These are phyloP conservation scores for Dactylellina sp. DNA, from an alignment of 2,329 filamentous ascomycete species.

Conservation along the genomic window DNA sequence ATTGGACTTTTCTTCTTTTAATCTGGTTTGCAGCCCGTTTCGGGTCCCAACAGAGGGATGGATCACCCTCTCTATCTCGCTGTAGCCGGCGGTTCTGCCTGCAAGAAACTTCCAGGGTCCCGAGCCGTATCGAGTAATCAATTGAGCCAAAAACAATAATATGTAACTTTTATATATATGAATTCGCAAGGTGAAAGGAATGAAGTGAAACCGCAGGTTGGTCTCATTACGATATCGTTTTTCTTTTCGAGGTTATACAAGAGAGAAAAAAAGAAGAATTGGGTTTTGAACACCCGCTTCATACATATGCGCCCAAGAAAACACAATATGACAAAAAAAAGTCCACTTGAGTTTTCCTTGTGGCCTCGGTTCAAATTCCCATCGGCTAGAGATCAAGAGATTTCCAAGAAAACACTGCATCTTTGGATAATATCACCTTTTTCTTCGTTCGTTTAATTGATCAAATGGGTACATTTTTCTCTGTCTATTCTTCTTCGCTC, in stretches of 20 bases:
- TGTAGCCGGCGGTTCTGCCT: constrained; percentile 22
- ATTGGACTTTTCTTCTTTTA: constrained; percentile 13
- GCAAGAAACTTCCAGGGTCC: constrained; percentile 21
- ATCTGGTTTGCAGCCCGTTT: constrained; percentile 19
- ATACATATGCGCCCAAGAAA: constrained; percentile 29
- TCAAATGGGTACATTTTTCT: no score
- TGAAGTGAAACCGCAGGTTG: no score
- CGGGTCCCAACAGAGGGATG: constrained; percentile 3
- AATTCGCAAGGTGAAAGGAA: no score
- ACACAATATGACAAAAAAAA: constrained; percentile 16
- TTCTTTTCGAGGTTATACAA: constrained; percentile 14
- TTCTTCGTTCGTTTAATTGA: no score
- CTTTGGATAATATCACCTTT: background rate
- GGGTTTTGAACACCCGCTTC: constrained; percentile 7
- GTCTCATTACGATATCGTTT: background rate
- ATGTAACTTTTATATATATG: background rate
- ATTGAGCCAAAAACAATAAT: constrained; percentile 12
- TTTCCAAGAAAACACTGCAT: background rate
- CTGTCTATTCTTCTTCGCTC: background rate
- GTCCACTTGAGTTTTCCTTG: constrained; percentile 17
- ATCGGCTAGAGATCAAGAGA: constrained; percentile 38
- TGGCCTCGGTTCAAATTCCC: constrained; percentile 57
- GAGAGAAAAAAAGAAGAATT: background rate
- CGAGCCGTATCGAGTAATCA: background rate
- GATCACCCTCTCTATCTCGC: constrained; percentile 15